These are phyloP conservation scores for Apiospora marii DNA, from an alignment of 2,329 filamentous ascomycete species.

Conservation along the genomic window DNA sequence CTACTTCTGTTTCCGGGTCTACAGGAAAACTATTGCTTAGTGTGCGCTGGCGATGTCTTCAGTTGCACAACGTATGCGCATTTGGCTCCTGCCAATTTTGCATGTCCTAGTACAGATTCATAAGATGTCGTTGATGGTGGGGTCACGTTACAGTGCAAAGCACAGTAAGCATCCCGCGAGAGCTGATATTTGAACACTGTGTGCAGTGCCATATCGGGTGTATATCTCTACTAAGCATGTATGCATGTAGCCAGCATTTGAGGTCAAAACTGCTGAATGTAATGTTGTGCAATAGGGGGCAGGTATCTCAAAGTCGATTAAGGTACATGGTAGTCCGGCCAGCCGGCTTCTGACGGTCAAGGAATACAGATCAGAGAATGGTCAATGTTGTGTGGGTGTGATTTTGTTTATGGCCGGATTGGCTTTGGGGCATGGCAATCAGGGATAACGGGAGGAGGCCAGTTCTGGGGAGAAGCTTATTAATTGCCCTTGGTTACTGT, in stretches of 20 bases:
- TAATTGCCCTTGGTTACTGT: background rate
- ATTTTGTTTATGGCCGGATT: background rate
- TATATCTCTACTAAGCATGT: no score
- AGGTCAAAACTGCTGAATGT: background rate
- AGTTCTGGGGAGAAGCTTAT: constrained; percentile 1
- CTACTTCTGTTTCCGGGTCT: background rate
- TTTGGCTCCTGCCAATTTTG: constrained; percentile 24
- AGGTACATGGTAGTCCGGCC: background rate
- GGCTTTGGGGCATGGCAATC: constrained; percentile 2
- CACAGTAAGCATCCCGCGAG: background rate
- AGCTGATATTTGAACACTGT: background rate
- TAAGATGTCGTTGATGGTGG: constrained; percentile 19
- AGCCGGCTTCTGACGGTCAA: background rate
- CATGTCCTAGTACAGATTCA: constrained; percentile 14
- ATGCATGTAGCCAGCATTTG: no score
- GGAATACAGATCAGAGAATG: background rate
- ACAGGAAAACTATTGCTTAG: background rate
- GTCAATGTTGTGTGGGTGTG: background rate
- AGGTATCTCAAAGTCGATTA: background rate
- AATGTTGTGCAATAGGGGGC: background rate
- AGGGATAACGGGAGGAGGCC: constrained; percentile 4
- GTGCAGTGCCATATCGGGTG: background rate
- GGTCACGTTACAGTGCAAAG: constrained; percentile 21
- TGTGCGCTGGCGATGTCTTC: constrained; percentile 6
- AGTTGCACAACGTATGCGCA: constrained; percentile 19